Evolutionary conservation across 2,329 filamentous ascomycete species (phyloP).

Genomic region (Cryphonectria naterciae): DNA sequence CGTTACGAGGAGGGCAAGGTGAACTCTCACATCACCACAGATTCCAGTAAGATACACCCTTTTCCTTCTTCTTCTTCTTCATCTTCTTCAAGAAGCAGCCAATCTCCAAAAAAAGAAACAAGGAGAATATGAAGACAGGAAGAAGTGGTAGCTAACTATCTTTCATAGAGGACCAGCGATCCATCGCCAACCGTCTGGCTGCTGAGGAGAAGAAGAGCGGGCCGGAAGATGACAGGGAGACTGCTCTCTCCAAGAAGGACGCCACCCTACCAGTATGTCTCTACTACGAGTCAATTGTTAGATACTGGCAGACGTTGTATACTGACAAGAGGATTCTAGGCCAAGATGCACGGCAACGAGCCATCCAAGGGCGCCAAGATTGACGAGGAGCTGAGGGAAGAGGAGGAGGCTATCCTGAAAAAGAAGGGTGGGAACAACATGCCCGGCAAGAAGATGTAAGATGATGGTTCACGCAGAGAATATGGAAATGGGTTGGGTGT

Average conservation of each 20-base stretch:
- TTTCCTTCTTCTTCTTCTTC: neutral
- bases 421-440: constrained; percentile 55
- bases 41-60: constrained; percentile 65
- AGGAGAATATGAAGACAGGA: too few relatives aligned
- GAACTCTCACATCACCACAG: constrained; percentile 68
- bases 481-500: neutral
- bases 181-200: constrained; percentile 72
- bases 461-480: neutral
- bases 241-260: constrained; percentile 56
- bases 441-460: constrained; percentile 42
- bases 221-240: constrained; percentile 50
- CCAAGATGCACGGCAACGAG: constrained; percentile 71
- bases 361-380: constrained; percentile 73
- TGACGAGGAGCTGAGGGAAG: constrained; percentile 68
- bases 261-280: constrained; percentile 60
- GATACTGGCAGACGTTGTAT: constrained; percentile 6
- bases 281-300: neutral
- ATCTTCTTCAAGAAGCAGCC: neutral
- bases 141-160: neutral
- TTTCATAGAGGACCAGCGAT: constrained; percentile 66
- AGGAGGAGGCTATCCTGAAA: constrained; percentile 68
- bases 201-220: constrained; percentile 58
- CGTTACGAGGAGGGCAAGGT: constrained; percentile 74
- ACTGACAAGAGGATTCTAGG: constrained; percentile 43
- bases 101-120: neutral